Conservation (phyloP, 306 rosid genomes). For the Mimosa bimucronata region DNA sequence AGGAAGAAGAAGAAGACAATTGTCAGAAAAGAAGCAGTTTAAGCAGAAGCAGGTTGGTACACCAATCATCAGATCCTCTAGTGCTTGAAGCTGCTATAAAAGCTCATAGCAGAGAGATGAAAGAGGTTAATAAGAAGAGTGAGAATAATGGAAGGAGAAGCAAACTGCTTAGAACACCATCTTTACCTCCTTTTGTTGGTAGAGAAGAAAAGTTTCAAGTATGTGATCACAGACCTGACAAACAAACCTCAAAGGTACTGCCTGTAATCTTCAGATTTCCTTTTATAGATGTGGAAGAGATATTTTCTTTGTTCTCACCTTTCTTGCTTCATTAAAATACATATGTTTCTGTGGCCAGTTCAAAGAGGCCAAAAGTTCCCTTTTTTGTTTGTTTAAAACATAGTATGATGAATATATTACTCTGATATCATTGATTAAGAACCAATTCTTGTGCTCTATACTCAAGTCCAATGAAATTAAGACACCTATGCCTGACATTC, state of each 20-base stretch:
- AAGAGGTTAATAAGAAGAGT: slow-evolving; percentile 35
- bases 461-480: neutral
- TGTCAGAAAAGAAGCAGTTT: slow-evolving; percentile 26
- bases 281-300: slow-evolving; percentile 4
- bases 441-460: neutral
- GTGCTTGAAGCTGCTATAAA: slow-evolving; percentile 33
- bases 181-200: slow-evolving; percentile 52
- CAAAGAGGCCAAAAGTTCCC: neutral
- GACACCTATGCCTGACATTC: neutral
- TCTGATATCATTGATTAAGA: neutral
- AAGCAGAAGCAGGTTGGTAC: slow-evolving; percentile 19
- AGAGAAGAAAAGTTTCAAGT: slow-evolving; percentile 51
- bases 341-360: neutral
- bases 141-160: slow-evolving; percentile 36
- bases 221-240: slow-evolving; percentile 36
- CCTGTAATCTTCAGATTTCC: slow-evolving; percentile 7
- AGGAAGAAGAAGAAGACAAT: slow-evolving; percentile 33
- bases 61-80: slow-evolving; percentile 42
- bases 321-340: slow-evolving; percentile 19
- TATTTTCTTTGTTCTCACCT: neutral
- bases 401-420: neutral
- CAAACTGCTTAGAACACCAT: slow-evolving; percentile 50
- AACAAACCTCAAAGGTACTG: slow-evolving; percentile 56
- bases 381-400: neutral
- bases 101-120: slow-evolving; percentile 32